Evolutionary conservation across 2,329 filamentous ascomycete genomes (phyloP).

Genomic region (Botrytis hyacinthi): DNA sequence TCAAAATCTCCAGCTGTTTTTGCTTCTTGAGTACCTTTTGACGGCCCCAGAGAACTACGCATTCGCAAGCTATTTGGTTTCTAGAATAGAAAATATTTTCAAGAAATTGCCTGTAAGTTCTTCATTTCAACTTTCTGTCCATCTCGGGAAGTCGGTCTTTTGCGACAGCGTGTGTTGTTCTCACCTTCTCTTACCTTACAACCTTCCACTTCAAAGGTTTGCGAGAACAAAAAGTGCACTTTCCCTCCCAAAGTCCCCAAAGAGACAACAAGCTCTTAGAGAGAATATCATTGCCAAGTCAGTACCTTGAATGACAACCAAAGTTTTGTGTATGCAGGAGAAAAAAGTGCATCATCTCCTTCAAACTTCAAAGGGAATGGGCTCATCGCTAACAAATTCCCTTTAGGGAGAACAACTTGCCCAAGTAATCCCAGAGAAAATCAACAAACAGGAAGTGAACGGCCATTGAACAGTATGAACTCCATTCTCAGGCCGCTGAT

Average conservation of each 20-base stretch:
- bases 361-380: neutral
- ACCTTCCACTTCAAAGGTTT: neutral
- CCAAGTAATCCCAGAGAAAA: neutral
- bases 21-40: neutral
- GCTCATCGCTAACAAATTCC: neutral
- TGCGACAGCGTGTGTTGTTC: neutral
- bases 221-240: neutral
- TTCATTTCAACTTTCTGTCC: neutral
- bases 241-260: neutral
- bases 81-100: neutral
- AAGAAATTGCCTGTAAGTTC: neutral
- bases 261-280: neutral
- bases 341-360: neutral
- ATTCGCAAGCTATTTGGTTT: neutral
- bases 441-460: neutral
- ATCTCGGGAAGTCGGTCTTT: neutral
- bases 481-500: neutral
- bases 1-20: neutral
- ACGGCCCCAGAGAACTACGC: neutral
- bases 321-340: neutral
- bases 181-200: neutral
- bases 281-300: neutral
- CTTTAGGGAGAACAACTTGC: neutral
- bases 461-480: neutral
- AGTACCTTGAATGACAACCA: neutral